Base-by-base conservation (phyloP, 2,329 filamentous ascomycete genomes). In the Alternaria burnsii region DNA sequence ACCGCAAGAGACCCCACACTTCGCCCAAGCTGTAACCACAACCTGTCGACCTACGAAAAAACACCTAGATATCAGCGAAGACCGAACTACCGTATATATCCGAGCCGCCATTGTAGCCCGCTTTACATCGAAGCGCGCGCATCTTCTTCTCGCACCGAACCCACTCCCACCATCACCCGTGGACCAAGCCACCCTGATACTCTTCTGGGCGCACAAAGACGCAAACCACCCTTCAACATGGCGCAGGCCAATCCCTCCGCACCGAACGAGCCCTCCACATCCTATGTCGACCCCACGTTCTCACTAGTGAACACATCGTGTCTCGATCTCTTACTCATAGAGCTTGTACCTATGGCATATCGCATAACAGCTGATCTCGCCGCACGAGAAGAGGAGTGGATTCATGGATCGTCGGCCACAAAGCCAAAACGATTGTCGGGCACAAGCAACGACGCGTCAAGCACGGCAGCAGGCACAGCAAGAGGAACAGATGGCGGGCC, bases 271-370 rank as follows among this genome's bases (percentile, higher is more conserved):
- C 57, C 67, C 14, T 54, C 65, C 16, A 62, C 68, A 6, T 61
- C 67, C 30, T 83, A 88, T 69, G 86, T 86, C 67, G 93, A 97
- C 80, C 91, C 92, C 38, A 85, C 85, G 61, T 90, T 91, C 59
- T 88, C 88, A 62, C 91, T 94, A 81, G 85, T 97, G 71, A 90
- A 87, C 81, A 88, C 90, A 58, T 95, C 94, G 48, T 93, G 91
- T 77, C 88, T 99, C 72, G 95, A 99, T 80, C 91, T 99, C 71
- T 87, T 99, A 58, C 87, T 99, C 71, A 98, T 98, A 76, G 95
- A 99, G 82, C 88, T 99, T 56, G 95, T 99, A 16, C 95, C 95
- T 40, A 90, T 98, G 84, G 92, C 94, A 5, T 93, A 96, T 79
- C 89, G 95, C 67, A 86, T 98, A 63, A 89, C 92, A 22, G 87